A percentile compares a stretch with the other conserved stretches of the same genome.
phyloP scores from a whole-genome alignment of 73 alveolate genomes.

The Stentor coeruleus region DNA sequence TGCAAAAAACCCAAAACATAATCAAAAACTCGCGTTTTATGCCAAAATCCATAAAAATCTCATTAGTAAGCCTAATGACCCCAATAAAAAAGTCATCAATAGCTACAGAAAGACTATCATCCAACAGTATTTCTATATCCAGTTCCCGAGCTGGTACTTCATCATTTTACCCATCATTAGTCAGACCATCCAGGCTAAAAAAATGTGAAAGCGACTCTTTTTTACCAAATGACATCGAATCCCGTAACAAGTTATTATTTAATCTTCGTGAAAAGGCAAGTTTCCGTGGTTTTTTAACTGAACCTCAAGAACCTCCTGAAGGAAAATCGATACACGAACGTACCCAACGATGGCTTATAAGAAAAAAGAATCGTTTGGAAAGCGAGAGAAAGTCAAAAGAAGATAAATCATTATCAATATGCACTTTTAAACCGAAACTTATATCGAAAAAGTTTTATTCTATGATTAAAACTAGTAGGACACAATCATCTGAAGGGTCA shows the following conservation, averaged over 20 bases:
- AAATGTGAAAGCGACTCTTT: not conserved
- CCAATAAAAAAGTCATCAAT: too few species aligned
- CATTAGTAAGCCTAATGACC: too few species aligned
- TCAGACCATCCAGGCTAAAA: not conserved
- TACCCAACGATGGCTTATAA: not conserved
- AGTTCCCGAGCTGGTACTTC: not conserved
- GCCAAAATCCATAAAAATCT: not conserved
- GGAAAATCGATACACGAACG: not conserved
- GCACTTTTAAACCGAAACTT: not conserved
- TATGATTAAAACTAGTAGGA: too few species aligned
- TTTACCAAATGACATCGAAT: not conserved
- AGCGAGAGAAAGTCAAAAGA: not conserved
- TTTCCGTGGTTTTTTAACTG: not conserved
- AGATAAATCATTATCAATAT: too few species aligned
- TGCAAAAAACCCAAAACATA: not conserved
- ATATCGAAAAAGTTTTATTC: not conserved
- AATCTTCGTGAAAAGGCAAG: not conserved
- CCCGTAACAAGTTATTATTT: not conserved
- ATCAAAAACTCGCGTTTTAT: not conserved
- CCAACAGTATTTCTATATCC: too few species aligned
- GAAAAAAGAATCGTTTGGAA: not conserved
- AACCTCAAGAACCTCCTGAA: slow-evolving; percentile 1
- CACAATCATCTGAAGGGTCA: not conserved
- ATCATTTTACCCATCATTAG: not conserved
- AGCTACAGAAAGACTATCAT: too few species aligned